Base-by-base conservation (phyloP, 768 basidiomycete species). In the Pisolithus albus region DNA sequence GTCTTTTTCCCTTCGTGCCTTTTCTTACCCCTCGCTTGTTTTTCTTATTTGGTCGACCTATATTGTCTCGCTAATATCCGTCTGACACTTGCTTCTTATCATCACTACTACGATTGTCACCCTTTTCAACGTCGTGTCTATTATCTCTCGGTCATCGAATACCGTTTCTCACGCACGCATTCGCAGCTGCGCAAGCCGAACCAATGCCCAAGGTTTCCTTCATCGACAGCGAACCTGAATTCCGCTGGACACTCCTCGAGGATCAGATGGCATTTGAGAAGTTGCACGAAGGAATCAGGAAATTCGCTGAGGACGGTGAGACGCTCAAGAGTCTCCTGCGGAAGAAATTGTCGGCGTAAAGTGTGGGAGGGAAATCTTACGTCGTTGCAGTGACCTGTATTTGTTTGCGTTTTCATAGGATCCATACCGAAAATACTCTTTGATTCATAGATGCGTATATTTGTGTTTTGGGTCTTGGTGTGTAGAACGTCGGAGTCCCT, bases 181-280 rank as follows among this genome's bases (percentile, higher is more conserved):
- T 21, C 32, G 41, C 57, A 80, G 83, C 80, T 53, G 75, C 76
- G 24, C 64, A 80, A 61, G 75, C 74, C 41, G 74, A 83, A 52
- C 77, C 81, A 40, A 79, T 89, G 56, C 60, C 81, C 37, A 98
- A 94, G 73, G 88, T 92, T 56, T 72, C 82, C 19, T 97, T 64
- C 78, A 64, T 99, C 67, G 82, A 97, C 76, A 83, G 96, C 74
- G 92, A 99, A 76, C 76, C 93, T 55, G 89, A 92, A 65, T 98
- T 98, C 90, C 86, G 91, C 54, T 96, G 93, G 93, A 59, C 80
- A 10, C 85, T 98, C 52, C 82, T 96, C 63, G 80, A 92, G 64
- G 94, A 97, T 71, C 73, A 79, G 66, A 96, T 97, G 94, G 93
- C 95, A n/a, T 95, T 92, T 66, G 95, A 97, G 70, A 97, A 98